These are phyloP conservation scores for Eucalyptus virginea DNA, from an alignment of 345 rosid species.

Conservation along the genomic window DNA sequence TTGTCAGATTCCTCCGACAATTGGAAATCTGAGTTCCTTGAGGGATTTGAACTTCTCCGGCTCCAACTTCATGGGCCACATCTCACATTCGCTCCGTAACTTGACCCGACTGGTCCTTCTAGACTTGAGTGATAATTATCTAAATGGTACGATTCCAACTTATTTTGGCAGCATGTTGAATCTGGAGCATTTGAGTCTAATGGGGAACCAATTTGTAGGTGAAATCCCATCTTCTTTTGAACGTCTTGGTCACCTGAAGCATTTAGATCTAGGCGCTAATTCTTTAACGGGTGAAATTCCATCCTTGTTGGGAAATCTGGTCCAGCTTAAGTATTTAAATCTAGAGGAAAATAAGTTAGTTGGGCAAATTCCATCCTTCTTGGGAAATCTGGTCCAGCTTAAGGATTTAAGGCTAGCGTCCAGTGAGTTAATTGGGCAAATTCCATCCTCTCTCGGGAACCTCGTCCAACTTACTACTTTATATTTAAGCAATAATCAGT, in stretches of 20 bases:
- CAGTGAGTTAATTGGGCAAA: too few species aligned
- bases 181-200: background rate
- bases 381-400: too few species aligned
- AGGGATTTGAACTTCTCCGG: fast-evolving
- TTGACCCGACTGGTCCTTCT: background rate
- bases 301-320: background rate
- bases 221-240: background rate
- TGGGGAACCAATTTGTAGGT: background rate
- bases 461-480: background rate
- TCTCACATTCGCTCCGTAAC: background rate
- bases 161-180: background rate
- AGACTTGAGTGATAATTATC: fast-evolving
- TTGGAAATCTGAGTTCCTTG: background rate
- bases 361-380: too few species aligned
- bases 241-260: background rate
- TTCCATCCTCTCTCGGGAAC: too few species aligned
- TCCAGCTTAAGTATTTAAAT: background rate
- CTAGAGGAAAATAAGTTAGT: too few species aligned
- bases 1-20: background rate
- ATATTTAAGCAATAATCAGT: fast-evolving
- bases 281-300: background rate
- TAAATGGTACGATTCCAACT: background rate
- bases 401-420: too few species aligned
- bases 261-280: background rate
- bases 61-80: background rate